phyloP scores from a whole-genome alignment of 768 basidiomycete genomes.

The Trametes cingulata region DNA sequence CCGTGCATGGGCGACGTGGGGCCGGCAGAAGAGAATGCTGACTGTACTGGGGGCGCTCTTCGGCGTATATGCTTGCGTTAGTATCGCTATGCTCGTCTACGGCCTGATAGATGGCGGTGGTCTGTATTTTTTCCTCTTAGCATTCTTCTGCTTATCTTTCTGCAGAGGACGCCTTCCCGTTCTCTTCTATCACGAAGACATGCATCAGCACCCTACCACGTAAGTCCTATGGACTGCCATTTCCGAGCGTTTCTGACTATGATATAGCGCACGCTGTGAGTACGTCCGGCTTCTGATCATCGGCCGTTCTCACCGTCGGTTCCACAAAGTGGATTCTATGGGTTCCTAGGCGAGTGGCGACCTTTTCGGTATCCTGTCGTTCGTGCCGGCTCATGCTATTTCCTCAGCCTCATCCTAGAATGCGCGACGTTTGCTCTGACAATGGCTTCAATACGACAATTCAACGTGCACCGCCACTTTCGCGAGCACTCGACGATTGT shows the following conservation, averaged over 20 bases:
- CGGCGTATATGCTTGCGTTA: conserved; percentile 1
- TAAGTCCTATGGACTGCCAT: background rate
- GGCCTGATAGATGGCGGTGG: conserved; percentile 9
- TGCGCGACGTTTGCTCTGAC: conserved; percentile 13
- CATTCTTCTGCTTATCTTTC: background rate
- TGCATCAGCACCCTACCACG: conserved; percentile 13
- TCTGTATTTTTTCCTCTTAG: background rate
- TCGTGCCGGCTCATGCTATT: background rate
- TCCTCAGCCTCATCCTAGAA: conserved; percentile 12
- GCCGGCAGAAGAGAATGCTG: conserved; percentile 10
- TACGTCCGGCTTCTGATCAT: background rate
- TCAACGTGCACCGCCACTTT: background rate
- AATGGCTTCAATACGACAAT: conserved; percentile 13
- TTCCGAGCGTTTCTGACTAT: background rate
- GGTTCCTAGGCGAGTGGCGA: conserved; percentile 11
- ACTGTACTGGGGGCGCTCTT: conserved; percentile 8
- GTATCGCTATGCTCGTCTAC: conserved; percentile 5
- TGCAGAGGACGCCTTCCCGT: conserved; percentile 1
- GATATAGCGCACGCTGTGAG: conserved; percentile 1
- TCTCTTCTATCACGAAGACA: background rate
- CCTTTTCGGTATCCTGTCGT: background rate
- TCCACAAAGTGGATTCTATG: conserved; percentile 16
- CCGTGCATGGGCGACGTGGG: conserved; percentile 22
- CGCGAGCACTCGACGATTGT: conserved; percentile 1
- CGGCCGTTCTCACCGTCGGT: background rate